phyloP scores from a whole-genome alignment of 257 asterid genomes.

The Petunia axillaris region DNA sequence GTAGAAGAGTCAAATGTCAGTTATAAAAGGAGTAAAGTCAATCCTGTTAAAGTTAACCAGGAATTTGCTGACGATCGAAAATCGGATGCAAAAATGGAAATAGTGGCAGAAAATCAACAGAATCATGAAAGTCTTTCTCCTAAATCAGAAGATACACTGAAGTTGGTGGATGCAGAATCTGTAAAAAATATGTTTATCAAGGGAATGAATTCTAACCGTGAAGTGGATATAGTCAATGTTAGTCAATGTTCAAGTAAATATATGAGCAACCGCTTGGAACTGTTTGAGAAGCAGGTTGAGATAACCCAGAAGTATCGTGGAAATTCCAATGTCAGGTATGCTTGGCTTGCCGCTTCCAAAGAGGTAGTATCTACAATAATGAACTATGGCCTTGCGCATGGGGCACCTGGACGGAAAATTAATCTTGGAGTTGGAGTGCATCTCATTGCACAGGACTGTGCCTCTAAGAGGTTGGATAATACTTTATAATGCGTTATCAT shows the following conservation, averaged over 20 bases:
- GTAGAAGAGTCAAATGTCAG: slow-evolving; percentile 72
- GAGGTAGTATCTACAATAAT: slow-evolving; percentile 49
- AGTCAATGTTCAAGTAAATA: slow-evolving; percentile 42
- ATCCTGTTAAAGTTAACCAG: slow-evolving; percentile 41
- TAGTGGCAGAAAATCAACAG: slow-evolving; percentile 38
- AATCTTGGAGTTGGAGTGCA: slow-evolving; percentile 60
- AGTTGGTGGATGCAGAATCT: slow-evolving; percentile 42
- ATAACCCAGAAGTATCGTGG: slow-evolving; percentile 69
- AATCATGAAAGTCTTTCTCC: slow-evolving; percentile 36
- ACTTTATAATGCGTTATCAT: background rate
- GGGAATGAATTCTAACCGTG: slow-evolving; percentile 42
- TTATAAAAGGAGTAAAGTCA: slow-evolving; percentile 40
- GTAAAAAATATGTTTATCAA: slow-evolving; percentile 53
- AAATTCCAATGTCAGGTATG: slow-evolving; percentile 69
- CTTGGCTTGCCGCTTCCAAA: slow-evolving; percentile 87
- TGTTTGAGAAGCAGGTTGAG: slow-evolving; percentile 74
- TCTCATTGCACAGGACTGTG: slow-evolving; percentile 70
- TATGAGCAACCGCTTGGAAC: slow-evolving; percentile 58
- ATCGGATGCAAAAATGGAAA: slow-evolving; percentile 40
- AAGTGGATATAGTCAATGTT: slow-evolving; percentile 51
- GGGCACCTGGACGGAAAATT: slow-evolving; percentile 38
- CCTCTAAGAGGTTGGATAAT: slow-evolving; percentile 65
- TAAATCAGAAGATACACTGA: slow-evolving; percentile 27
- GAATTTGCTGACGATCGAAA: slow-evolving; percentile 40
- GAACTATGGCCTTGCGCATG: slow-evolving; percentile 71